These are phyloP conservation scores for Pythium chondricola DNA, from an alignment of 352 stramenopile species.

Conservation along the genomic window DNA sequence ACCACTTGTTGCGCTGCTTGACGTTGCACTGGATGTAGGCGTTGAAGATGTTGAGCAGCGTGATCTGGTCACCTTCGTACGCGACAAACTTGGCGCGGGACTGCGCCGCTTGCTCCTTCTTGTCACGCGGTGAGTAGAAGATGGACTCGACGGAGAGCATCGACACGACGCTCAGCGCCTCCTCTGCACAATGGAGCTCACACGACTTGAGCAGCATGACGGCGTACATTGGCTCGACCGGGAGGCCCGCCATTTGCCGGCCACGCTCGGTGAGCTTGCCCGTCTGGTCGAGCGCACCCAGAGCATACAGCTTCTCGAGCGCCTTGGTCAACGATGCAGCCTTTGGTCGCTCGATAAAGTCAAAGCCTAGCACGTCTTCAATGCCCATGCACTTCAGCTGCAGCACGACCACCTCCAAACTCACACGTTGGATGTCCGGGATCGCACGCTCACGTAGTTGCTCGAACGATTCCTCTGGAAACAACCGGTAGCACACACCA, in stretches of 20 bases:
- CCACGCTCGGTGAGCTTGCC: conserved; percentile 66
- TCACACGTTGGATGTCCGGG: conserved; percentile 84
- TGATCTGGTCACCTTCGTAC: conserved; percentile 84
- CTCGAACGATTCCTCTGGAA: conserved; percentile 82
- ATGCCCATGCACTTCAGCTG: conserved; percentile 86
- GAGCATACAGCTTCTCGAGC: conserved; percentile 78
- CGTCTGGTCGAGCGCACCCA: conserved; percentile 57
- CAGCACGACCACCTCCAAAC: conserved; percentile 75
- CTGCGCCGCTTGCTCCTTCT: conserved; percentile 77
- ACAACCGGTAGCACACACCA: conserved; percentile 79
- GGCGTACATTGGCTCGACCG: conserved; percentile 85
- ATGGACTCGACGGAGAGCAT: conserved; percentile 90
- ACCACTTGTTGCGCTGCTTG: conserved; percentile 86
- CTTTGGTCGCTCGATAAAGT: conserved; percentile 86
- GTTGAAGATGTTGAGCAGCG: conserved; percentile 78
- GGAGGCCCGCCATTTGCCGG: conserved; percentile 79
- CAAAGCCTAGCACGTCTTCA: conserved; percentile 78
- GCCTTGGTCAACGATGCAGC: conserved; percentile 68
- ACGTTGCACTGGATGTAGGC: conserved; percentile 57
- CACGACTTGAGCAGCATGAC: conserved; percentile 84
- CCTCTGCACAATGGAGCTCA: conserved; percentile 71
- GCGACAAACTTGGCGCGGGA: conserved; percentile 72
- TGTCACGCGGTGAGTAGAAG: conserved; percentile 82
- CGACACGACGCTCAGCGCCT: conserved; percentile 81
- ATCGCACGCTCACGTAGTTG: conserved; percentile 68